Conservation (phyloP, 2,329 filamentous ascomycete species). For the Nemania abortiva region DNA sequence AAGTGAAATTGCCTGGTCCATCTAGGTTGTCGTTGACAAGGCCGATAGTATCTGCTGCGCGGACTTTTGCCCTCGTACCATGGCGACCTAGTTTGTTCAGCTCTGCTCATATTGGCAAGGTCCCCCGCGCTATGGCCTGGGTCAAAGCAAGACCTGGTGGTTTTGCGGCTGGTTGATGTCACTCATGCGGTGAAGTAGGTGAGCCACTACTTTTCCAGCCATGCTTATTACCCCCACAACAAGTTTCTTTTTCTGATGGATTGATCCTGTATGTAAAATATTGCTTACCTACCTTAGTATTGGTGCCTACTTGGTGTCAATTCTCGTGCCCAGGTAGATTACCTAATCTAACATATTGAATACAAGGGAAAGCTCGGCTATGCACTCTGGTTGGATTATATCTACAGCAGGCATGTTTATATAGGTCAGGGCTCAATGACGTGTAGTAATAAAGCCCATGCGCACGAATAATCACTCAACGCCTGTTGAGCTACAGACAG, state of each 20-base stretch:
- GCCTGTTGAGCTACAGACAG: background rate
- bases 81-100: conserved; percentile 19
- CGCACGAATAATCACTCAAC: background rate
- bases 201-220: background rate
- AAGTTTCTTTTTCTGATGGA: conserved; percentile 24
- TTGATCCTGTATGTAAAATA: background rate
- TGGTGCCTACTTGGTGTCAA: background rate
- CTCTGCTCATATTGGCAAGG: conserved; percentile 16
- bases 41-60: background rate
- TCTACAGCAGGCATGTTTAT: background rate
- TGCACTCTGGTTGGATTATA: background rate
- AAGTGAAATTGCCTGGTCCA: background rate
- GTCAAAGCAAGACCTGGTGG: conserved; percentile 21
- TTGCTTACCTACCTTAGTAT: too few relatives aligned
- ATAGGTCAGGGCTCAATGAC: background rate
- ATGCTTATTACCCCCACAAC: conserved; percentile 8
- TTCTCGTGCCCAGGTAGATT: background rate
- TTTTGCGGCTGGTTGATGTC: conserved; percentile 29
- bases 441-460: background rate
- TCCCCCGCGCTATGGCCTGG: conserved; percentile 14
- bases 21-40: background rate
- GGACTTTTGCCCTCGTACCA: background rate
- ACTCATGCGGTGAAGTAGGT: conserved; percentile 23
- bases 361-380: background rate
- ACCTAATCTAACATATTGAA: background rate